phyloP scores from a whole-genome alignment of 495 filamentous ascomycete genomes.

The Penicillium bovifimosum region DNA sequence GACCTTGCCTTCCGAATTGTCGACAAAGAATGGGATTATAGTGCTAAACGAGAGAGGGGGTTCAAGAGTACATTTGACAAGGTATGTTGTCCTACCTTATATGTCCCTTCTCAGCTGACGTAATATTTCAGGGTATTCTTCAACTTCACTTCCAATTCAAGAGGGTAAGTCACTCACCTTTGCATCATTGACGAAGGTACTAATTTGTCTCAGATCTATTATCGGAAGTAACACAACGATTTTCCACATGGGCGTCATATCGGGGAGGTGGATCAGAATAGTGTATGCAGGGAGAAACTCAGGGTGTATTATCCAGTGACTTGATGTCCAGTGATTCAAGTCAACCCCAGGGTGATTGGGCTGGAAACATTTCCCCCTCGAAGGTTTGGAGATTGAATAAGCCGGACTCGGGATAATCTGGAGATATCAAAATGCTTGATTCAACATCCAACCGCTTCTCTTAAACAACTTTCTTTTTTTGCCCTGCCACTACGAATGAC shows the following conservation, averaged over 20 bases:
- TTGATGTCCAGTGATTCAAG: constrained; percentile 12
- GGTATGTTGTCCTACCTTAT: constrained; percentile 47
- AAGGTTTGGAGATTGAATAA: constrained; percentile 14
- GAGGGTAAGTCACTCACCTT: constrained; percentile 45
- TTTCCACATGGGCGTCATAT: constrained; percentile 19
- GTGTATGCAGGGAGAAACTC: constrained; percentile 15
- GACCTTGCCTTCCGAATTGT: constrained; percentile 97
- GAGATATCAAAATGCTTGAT: constrained; percentile 20
- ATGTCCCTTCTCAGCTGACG: constrained; percentile 8
- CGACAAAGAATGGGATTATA: constrained; percentile 99
- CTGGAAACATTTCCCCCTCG: constrained; percentile 20
- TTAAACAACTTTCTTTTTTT: background rate
- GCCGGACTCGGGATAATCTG: constrained; percentile 10
- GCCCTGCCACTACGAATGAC: background rate
- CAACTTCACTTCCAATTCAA: constrained; percentile 99
- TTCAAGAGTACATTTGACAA: constrained; percentile 98
- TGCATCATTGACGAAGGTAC: background rate
- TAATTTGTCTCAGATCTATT: constrained; percentile 35
- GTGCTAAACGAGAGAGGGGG: constrained; percentile 87
- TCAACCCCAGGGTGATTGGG: constrained; percentile 11
- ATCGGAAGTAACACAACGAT: constrained; percentile 28
- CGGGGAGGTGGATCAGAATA: constrained; percentile 6
- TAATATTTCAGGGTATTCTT: constrained; percentile 68
- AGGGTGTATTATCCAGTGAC: constrained; percentile 21
- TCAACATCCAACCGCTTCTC: constrained; percentile 2